These are phyloP conservation scores for Naematelia aurantialba DNA, from an alignment of 768 basidiomycete species.

Conservation along the genomic window DNA sequence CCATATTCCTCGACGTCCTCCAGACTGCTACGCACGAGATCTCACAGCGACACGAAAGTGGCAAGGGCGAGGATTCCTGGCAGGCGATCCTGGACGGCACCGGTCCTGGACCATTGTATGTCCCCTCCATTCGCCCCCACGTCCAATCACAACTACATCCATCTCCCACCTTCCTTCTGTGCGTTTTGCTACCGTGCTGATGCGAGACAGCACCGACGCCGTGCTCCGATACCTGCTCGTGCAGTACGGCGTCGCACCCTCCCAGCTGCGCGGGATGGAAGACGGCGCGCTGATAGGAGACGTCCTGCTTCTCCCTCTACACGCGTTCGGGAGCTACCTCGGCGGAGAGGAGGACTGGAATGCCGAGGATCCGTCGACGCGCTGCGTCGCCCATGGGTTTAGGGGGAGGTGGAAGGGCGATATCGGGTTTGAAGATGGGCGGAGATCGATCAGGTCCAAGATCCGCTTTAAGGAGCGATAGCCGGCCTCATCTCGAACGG, in stretches of 20 bases:
- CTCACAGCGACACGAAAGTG: background rate
- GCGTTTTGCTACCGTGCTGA: background rate
- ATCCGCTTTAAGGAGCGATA: background rate
- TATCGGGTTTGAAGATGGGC: constrained; percentile 1
- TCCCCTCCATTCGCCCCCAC: background rate
- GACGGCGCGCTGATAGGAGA: constrained; percentile 10
- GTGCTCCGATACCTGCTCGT: constrained; percentile 16
- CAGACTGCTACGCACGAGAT: constrained; percentile 8
- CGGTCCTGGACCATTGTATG: constrained; percentile 19
- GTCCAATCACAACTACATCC: background rate
- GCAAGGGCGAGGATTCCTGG: constrained; percentile 2
- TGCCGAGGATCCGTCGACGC: constrained; percentile 1
- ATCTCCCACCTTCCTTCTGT: background rate
- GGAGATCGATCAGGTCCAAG: background rate
- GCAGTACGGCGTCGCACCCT: constrained; percentile 14
- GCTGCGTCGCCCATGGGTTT: constrained; percentile 18
- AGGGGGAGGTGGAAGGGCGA: constrained; percentile 17
- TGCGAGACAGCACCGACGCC: constrained; percentile 14
- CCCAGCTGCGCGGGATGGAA: constrained; percentile 3
- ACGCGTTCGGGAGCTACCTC: constrained; percentile 8
- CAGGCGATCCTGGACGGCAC: constrained; percentile 15
- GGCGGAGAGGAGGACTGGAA: constrained; percentile 5
- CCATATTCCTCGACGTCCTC: constrained; percentile 17
- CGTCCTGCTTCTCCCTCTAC: constrained; percentile 15
- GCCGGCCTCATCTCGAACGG: no score